Evolutionary conservation across 202 grass and related monocot species (phyloP).

Genomic region (Alloteropsis angusta): DNA sequence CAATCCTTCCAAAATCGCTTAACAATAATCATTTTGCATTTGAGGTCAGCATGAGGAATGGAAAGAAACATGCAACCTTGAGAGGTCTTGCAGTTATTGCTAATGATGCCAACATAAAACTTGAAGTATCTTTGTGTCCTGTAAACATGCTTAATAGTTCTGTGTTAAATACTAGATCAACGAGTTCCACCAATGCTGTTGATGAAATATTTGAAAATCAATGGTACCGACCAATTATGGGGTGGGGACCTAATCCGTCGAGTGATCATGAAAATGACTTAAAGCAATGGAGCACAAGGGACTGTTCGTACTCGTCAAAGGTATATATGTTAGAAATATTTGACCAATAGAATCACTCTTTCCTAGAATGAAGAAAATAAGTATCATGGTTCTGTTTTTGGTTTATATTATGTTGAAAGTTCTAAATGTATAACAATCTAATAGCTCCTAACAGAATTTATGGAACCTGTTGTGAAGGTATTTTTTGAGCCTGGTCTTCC

Average conservation of each 20-base stretch:
- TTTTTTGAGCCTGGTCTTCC: slow-evolving; percentile 87
- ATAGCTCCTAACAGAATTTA: slow-evolving; percentile 28
- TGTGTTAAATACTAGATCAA: slow-evolving; percentile 25
- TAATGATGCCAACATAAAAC: slow-evolving; percentile 78
- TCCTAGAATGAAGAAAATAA: not conserved
- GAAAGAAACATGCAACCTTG: slow-evolving; percentile 73
- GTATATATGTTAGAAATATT: slow-evolving; percentile 27
- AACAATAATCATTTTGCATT: slow-evolving; percentile 72
- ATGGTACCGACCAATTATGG: slow-evolving; percentile 71
- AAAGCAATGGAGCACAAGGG: slow-evolving; percentile 71
- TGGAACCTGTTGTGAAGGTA: slow-evolving; percentile 50
- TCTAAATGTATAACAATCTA: not conserved
- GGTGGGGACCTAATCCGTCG: slow-evolving; percentile 55
- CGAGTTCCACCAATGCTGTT: slow-evolving; percentile 29
- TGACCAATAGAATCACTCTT: slow-evolving; percentile 1
- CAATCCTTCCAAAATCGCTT: slow-evolving; percentile 74
- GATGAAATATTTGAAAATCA: slow-evolving; percentile 99
- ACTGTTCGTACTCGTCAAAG: slow-evolving; percentile 81
- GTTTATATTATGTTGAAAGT: not conserved
- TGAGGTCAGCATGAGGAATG: slow-evolving; percentile 80
- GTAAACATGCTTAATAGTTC: slow-evolving; percentile 38
- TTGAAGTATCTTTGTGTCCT: slow-evolving; percentile 83
- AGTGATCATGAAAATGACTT: slow-evolving; percentile 46
- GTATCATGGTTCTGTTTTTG: not conserved
- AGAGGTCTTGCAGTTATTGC: slow-evolving; percentile 72